These are phyloP conservation scores for Ceratocystis albifundus DNA, from an alignment of 2,329 filamentous ascomycete species.

Conservation along the genomic window DNA sequence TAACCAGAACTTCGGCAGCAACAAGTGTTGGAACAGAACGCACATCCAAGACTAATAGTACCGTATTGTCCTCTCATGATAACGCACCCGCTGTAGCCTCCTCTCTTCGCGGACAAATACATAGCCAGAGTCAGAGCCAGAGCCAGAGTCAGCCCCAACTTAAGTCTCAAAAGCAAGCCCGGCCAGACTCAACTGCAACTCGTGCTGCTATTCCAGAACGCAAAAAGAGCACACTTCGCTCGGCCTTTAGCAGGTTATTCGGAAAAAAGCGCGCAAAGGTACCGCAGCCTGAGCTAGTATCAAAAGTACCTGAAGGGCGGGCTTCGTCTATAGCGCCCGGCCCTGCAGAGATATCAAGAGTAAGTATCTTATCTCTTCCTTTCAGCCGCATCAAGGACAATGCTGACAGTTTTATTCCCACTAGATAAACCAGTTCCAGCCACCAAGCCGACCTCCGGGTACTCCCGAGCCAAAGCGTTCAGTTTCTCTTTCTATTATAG, in stretches of 20 bases:
- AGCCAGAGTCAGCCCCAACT: neutral
- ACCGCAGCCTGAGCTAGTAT: conserved; percentile 28
- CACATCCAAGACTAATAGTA: conserved; percentile 16
- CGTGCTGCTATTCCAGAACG: conserved; percentile 33
- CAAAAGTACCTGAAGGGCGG: conserved; percentile 15
- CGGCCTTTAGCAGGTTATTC: conserved; percentile 47
- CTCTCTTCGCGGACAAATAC: neutral
- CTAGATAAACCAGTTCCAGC: neutral
- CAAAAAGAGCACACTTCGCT: conserved; percentile 48
- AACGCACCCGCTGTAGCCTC: conserved; percentile 14
- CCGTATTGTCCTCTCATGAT: neutral
- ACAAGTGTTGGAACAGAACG: conserved; percentile 17
- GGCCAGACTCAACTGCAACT: conserved; percentile 25
- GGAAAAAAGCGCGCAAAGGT: conserved; percentile 40
- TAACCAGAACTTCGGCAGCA: conserved; percentile 19
- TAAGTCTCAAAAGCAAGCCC: neutral
- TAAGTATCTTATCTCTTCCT: neutral
- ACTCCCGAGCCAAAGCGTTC: conserved; percentile 40
- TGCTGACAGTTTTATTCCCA: neutral
- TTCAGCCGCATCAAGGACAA: neutral
- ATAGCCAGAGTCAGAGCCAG: conserved; percentile 4
- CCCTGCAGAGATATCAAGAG: neutral
- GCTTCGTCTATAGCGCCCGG: neutral
- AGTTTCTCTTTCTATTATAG: conserved; percentile 47
- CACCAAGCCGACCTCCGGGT: neutral